Evolutionary conservation across 1,284 basidiomycete species (phyloP), one percentile per base, ranked within the genome.

Genomic region (Ganoderma leucocontextum): DNA sequence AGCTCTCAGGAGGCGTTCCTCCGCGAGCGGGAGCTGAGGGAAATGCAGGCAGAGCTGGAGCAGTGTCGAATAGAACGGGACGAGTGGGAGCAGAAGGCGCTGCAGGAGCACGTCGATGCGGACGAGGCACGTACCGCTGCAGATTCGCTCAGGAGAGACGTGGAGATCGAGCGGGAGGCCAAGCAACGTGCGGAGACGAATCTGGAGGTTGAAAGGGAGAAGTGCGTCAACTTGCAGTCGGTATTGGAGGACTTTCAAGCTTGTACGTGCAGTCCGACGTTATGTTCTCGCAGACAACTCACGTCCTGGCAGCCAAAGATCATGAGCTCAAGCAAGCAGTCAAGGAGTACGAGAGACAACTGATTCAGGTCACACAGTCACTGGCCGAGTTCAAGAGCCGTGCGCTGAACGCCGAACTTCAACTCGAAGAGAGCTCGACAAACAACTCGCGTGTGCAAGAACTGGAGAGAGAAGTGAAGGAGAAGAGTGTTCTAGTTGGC

Each of bases 201-300:
- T 64, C 80, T 93, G 36, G 87, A 90, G 64, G 80, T 82, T 17
- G 96, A 98, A 76, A 86, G 84, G 67, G 91, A 94, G 80, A 93
- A 92, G 74, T 89, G 92, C 1, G 82, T 81, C 2, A 98, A 99
- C 79, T 81, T 99, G 66, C 95, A 98, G 79, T 91, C 93, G 8
- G 97, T 99, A 1, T 82, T 99, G 70, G 92, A 95, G 78, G 98
- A 99, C 80, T 98, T 99, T 80, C 96, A 99, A 82, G 84, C 89
- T 68, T 91, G 96, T 97, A 75, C 74, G 71, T 67, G 13, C 9
- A 2, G 22, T 29, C 12, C 22, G 2, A 91, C 78, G 69, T 41
- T 57, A 39, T 33, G 63, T 60, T 41, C 58, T 44, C 41, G n/a
- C 53, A 57, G 33, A 41, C 47, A 49, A 60, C 70, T 78, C 55